A percentile compares a stretch with the other conserved stretches of the same genome.
phyloP scores from a whole-genome alignment of 305 asterid species.

The Petunia hybrid region DNA sequence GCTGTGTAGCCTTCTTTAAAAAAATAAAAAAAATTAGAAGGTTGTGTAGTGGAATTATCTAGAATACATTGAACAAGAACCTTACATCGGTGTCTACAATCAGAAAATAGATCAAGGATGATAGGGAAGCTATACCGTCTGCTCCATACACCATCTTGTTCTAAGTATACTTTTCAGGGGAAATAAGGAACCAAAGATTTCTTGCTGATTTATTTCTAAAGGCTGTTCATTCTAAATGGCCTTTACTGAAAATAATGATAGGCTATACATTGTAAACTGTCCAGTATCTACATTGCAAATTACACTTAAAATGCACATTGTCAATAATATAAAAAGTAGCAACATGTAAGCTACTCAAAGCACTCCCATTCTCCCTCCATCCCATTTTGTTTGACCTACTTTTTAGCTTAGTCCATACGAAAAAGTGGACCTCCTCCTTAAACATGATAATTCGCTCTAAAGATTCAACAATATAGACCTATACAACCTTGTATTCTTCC shows the following conservation, averaged over 20 bases:
- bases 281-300: background rate
- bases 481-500: background rate
- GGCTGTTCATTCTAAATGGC: background rate
- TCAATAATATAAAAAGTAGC: background rate
- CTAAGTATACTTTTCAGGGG: background rate
- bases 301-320: background rate
- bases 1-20: background rate
- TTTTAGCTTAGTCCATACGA: background rate
- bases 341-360: background rate
- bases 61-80: background rate
- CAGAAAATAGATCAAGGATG: slow-evolving; percentile 4
- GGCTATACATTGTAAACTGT: background rate
- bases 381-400: background rate
- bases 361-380: background rate
- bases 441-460: background rate
- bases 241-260: background rate
- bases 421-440: background rate
- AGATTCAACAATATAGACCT: background rate
- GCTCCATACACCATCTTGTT: background rate
- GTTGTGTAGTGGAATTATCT: background rate
- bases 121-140: background rate
- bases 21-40: no score
- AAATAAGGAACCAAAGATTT: background rate
- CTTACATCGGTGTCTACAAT: background rate
- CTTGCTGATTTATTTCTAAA: slow-evolving; percentile 12